These are phyloP conservation scores for Cyclocybe cylindracea DNA, from an alignment of 768 basidiomycete genomes.

Conservation along the genomic window DNA sequence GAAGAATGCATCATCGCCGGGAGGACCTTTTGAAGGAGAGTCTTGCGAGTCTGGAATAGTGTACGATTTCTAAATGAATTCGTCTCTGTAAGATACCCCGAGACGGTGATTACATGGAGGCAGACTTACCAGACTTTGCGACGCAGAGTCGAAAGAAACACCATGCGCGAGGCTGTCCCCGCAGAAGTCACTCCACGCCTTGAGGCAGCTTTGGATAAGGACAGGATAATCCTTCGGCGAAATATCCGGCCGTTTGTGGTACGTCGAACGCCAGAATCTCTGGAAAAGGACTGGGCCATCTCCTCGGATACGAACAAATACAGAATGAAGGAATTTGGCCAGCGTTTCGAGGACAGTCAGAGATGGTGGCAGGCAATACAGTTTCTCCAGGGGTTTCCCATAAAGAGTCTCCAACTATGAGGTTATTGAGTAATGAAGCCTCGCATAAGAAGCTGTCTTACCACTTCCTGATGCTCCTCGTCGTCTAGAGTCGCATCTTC, in stretches of 20 bases:
- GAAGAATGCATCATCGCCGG: too few relatives aligned
- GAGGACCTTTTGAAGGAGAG: too few relatives aligned
- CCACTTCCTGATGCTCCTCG: slow-evolving; percentile 48
- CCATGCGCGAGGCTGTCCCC: slow-evolving; percentile 50
- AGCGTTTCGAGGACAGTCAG: slow-evolving; percentile 38
- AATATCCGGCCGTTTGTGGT: slow-evolving; percentile 40
- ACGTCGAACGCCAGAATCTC: slow-evolving; percentile 59
- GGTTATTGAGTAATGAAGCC: not conserved
- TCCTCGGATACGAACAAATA: slow-evolving; percentile 49
- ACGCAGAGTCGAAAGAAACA: slow-evolving; percentile 36
- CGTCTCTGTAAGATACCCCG: not conserved
- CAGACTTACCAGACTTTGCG: slow-evolving; percentile 34
- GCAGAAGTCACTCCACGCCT: slow-evolving; percentile 45
- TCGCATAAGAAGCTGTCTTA: slow-evolving; percentile 26
- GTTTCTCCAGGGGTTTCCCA: slow-evolving; percentile 37
- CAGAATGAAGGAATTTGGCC: slow-evolving; percentile 49
- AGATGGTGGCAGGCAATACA: slow-evolving; percentile 41
- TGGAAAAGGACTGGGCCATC: slow-evolving; percentile 55
- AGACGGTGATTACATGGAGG: not conserved
- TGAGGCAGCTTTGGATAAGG: slow-evolving; percentile 43
- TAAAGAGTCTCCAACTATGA: slow-evolving; percentile 43
- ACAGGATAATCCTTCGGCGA: slow-evolving; percentile 40
- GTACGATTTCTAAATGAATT: slow-evolving; percentile 14
- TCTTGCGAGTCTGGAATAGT: slow-evolving; percentile 30
- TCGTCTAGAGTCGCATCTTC: slow-evolving; percentile 37